Percentiles rank a stretch among this genome's conserved stretches.
Conservation (phyloP, 306 rosid genomes). For the Mimosa pudica region DNA sequence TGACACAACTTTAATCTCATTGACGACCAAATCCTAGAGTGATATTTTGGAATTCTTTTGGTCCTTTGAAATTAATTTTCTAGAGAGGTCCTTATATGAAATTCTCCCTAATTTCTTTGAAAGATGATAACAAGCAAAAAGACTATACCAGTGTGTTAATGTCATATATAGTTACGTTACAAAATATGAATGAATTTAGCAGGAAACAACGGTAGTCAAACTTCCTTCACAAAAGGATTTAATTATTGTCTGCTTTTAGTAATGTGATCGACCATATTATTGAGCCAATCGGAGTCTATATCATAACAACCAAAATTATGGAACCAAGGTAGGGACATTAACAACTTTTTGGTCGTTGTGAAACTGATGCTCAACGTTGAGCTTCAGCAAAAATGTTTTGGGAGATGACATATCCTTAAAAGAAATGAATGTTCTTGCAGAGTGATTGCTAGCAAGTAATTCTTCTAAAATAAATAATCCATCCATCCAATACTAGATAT, state of each 20-base stretch:
- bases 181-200: conserved; percentile 29
- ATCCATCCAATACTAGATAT: too few species aligned
- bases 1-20: too few species aligned
- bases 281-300: conserved; percentile 30
- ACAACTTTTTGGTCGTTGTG: not conserved
- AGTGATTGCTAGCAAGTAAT: too few species aligned
- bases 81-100: too few species aligned
- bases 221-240: conserved; percentile 28
- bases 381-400: too few species aligned
- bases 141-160: not conserved
- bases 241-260: conserved; percentile 26
- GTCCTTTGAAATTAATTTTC: too few species aligned
- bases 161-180: conserved; percentile 23
- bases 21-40: too few species aligned
- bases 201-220: not conserved
- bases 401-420: not conserved
- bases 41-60: too few species aligned
- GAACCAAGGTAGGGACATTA: not conserved
- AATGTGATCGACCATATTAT: conserved; percentile 35
- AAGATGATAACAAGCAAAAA: not conserved
- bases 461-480: too few species aligned
- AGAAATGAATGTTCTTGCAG: not conserved
- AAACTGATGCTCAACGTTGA: not conserved
- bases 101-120: too few species aligned
- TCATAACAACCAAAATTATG: conserved; percentile 40